Evolutionary conservation across 805 yeast species (phyloP), one percentile per base, ranked within the genome.

Genomic region (Sungouiella thailandica): DNA sequence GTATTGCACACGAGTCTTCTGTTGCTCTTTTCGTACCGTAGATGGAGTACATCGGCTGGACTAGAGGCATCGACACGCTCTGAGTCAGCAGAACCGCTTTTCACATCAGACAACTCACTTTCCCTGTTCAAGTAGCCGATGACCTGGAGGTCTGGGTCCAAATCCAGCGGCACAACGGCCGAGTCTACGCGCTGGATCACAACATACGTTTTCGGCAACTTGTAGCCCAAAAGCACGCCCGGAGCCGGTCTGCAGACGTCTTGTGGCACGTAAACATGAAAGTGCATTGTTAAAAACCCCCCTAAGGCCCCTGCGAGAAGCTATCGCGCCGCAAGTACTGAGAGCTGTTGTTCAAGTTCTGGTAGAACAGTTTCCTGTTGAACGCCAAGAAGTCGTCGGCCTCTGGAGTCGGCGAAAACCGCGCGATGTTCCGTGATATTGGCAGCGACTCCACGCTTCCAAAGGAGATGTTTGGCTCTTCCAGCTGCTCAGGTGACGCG

Each of bases 291-390:
- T 22, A 22, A 34, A 13, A 25, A 33, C 18, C 15, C 11, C 18
- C n/a, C 6, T 14, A 5, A 10, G 15, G 18, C n/a, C 18, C 28
- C 31, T 20, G 17, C 22, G 60, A 44, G 31, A 63, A 58, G 35
- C 71, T 65, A 42, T 66, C 72, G 33, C 72, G 42, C 32, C 72
- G 42, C 17, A 65, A 44, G 37, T 62, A 64, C 43, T 62, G 71
- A 2, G 69, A 62, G 43, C 70, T 65, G 42, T 59, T 65, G 48
- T 66, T 65, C 32, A 63, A 49, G 35, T 55, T 46, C 31, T 49
- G 39, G 46, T 54, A 54, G 35, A 54, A 53, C 33, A 43, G 49
- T 29, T 25, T 43, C 25, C 47, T 49, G 31, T 45, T 40, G 29
- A 43, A 43, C n/a, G 32, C 16, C 16, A 30, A 27, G 18, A 17